A percentile compares a stretch with the other conserved stretches of the same genome.
Conservation (phyloP, 768 basidiomycete genomes). For the Collybia sp. region DNA sequence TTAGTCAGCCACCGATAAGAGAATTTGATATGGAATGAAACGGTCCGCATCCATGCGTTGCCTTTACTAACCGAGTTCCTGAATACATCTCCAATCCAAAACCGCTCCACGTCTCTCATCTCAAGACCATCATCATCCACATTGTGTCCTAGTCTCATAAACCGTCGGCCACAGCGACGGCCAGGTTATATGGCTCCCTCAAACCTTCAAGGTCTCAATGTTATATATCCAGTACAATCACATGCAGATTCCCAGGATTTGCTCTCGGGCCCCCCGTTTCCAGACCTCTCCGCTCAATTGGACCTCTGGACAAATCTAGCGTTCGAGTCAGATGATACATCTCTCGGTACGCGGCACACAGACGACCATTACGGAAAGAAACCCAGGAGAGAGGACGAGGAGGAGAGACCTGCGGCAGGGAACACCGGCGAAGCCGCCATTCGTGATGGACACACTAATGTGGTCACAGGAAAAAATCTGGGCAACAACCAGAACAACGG, state of each 20-base stretch:
- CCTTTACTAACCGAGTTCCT: neutral
- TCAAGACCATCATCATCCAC: slow-evolving; percentile 1
- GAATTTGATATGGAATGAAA: too few species aligned
- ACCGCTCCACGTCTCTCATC: neutral
- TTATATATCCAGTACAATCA: slow-evolving; percentile 54
- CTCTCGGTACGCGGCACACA: slow-evolving; percentile 29
- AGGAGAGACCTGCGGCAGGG: slow-evolving; percentile 30
- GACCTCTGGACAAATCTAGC: slow-evolving; percentile 81
- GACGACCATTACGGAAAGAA: slow-evolving; percentile 30
- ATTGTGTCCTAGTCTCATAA: slow-evolving; percentile 2
- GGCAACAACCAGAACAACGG: slow-evolving; percentile 23
- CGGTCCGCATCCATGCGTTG: too few species aligned
- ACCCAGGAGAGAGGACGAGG: slow-evolving; percentile 38
- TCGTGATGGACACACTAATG: slow-evolving; percentile 25
- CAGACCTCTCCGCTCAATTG: slow-evolving; percentile 73
- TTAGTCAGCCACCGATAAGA: too few species aligned
- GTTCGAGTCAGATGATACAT: slow-evolving; percentile 72
- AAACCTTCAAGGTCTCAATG: slow-evolving; percentile 75
- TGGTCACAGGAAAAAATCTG: slow-evolving; percentile 7
- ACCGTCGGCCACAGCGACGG: slow-evolving; percentile 7
- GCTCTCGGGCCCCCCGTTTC: slow-evolving; percentile 57
- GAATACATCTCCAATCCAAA: neutral
- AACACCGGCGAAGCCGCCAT: slow-evolving; percentile 34
- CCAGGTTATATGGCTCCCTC: slow-evolving; percentile 46
- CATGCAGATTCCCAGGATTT: slow-evolving; percentile 50